Base-by-base conservation (phyloP, 352 stramenopile species). In the Phytophthora capsici region DNA sequence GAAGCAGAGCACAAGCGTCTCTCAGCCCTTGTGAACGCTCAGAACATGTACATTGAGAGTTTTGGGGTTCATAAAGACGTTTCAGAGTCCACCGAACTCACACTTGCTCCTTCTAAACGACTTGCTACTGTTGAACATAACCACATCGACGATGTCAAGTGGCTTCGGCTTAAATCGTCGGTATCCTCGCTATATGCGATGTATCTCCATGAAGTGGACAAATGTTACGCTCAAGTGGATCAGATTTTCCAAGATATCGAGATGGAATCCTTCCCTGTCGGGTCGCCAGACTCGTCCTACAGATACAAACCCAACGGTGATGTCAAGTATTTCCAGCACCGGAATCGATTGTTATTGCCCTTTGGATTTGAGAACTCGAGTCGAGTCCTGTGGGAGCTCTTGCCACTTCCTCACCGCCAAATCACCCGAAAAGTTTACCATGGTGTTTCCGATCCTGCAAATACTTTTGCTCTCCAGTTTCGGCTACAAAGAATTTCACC, bases 381-480 rank as follows among this genome's bases (percentile, higher is more conserved):
- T 6, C 25, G 30, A 2, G 45, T 43, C 8, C 25, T 68, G 19
- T 68, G 64, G 57, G 19, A 63, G 17, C 44, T 65, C 4, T 40
- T 48, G 5, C 34, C 20, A 1, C 17, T 48, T 6, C 16, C 53
- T 10, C 45, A 72, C 36, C 57, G 52, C 25, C 57, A 60, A 7
- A 30, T 41, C 28, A 30, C 61, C 30, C 58, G 59, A 40, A 28
- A 67, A 30, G 25, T 56, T 22, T 70, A 63, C 38, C 22, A 59
- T 3, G 40, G 45, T 7, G 17, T 68, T n/a, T 41, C 30, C 16
- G 40, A 67, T n/a, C 57, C 60, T 13, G 50, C 64, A 2, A 60
- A 78, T 52, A 80, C 73, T 2, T 63, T 77, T 40, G 73, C 60
- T 1, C 60, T 71, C 38, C 72, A 73, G 55, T 78, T 71, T 30